Percentiles rank a stretch among this genome's conserved stretches.
Evolutionary conservation across 2,329 filamentous ascomycete genomes (phyloP).

Genomic region (Emmonsia crescens): DNA sequence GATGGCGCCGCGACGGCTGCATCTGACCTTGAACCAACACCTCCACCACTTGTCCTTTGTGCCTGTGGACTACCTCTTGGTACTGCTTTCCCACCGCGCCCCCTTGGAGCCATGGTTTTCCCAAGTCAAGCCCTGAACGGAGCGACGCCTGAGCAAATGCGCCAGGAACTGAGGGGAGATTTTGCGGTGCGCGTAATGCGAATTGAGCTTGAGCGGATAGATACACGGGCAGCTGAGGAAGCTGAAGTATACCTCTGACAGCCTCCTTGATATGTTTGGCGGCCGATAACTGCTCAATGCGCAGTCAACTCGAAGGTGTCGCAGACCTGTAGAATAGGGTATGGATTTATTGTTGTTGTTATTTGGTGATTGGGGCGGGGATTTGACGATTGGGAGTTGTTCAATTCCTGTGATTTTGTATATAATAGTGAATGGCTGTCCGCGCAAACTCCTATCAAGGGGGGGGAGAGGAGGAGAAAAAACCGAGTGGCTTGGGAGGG

Average conservation of each 20-base stretch:
- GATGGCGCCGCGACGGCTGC: slow-evolving; percentile 1
- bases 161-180: neutral
- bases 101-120: slow-evolving; percentile 9
- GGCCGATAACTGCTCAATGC: neutral
- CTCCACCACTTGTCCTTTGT: slow-evolving; percentile 7
- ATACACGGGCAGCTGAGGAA: neutral
- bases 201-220: neutral
- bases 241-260: neutral
- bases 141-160: neutral
- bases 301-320: neutral
- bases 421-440: neutral
- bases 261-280: neutral
- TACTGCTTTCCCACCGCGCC: slow-evolving; percentile 7
- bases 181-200: neutral
- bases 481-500: neutral
- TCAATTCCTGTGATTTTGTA: neutral
- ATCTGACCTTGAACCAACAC: slow-evolving; percentile 1
- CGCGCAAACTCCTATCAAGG: neutral
- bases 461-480: neutral
- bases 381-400: neutral
- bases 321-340: neutral
- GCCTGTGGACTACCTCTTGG: slow-evolving; percentile 4
- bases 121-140: neutral
- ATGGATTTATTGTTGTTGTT: neutral
- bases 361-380: no score